These are phyloP conservation scores for Fusarium sp. DNA, from an alignment of 2,329 filamentous ascomycete genomes.

Conservation along the genomic window DNA sequence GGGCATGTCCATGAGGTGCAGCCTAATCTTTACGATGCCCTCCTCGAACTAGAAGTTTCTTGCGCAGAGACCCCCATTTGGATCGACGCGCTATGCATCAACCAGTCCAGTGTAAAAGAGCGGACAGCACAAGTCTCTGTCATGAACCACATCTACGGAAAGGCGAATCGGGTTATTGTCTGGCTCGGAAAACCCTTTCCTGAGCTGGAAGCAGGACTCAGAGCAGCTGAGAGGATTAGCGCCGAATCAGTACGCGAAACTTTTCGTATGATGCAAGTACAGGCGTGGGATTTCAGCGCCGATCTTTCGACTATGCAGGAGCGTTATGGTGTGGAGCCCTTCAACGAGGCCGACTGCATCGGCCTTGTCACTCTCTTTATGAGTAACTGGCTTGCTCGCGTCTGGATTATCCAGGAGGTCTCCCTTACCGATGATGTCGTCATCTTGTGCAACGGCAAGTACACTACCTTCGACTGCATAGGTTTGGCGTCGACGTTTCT, in stretches of 20 bases:
- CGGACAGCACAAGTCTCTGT: background rate
- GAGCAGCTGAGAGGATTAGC: background rate
- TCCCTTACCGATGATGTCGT: background rate
- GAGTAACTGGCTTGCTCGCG: background rate
- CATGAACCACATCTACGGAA: conserved; percentile 15
- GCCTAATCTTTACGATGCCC: background rate
- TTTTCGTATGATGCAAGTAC: background rate
- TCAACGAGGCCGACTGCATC: background rate
- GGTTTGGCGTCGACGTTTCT: background rate
- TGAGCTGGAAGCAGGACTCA: background rate
- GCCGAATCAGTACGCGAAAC: background rate
- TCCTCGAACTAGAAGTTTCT: background rate
- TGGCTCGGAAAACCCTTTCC: background rate
- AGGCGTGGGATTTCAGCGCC: conserved; percentile 1
- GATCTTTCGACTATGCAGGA: background rate
- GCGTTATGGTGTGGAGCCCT: background rate
- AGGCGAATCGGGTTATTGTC: background rate
- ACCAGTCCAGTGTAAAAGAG: background rate
- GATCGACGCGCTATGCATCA: conserved; percentile 18
- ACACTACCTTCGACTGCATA: background rate
- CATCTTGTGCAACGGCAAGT: background rate
- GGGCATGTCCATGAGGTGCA: fast-evolving
- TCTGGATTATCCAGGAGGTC: conserved; percentile 5
- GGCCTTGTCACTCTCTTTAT: background rate
- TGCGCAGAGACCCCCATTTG: background rate